These are phyloP conservation scores for Starmerella powellii DNA, from an alignment of 805 yeast genomes.

Conservation along the genomic window DNA sequence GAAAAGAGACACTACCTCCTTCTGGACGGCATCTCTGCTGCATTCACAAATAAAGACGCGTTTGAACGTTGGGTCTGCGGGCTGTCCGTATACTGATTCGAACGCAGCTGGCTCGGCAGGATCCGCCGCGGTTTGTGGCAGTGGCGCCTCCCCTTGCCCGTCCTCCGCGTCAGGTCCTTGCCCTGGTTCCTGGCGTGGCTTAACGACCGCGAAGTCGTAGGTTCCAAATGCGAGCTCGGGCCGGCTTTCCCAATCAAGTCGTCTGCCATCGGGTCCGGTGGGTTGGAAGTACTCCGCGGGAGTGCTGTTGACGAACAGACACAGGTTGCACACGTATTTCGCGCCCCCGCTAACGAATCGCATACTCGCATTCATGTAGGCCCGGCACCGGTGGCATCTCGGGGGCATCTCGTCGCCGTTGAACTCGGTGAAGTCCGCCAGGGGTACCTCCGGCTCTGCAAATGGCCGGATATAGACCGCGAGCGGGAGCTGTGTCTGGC, in stretches of 20 bases:
- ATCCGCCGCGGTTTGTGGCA: neutral
- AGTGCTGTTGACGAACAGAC: constrained; percentile 60
- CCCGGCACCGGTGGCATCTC: constrained; percentile 82
- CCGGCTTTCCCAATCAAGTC: constrained; percentile 50
- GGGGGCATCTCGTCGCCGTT: constrained; percentile 45
- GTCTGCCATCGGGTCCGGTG: constrained; percentile 46
- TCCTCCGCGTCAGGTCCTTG: constrained; percentile 5
- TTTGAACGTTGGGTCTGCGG: constrained; percentile 32
- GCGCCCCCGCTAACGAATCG: constrained; percentile 48
- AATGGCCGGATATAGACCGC: constrained; percentile 77
- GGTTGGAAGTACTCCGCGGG: constrained; percentile 57
- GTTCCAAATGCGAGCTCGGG: constrained; percentile 77
- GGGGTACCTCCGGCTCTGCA: constrained; percentile 60
- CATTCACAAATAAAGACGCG: constrained; percentile 68
- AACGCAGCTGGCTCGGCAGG: neutral
- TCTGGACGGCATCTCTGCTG: constrained; percentile 44
- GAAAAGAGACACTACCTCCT: constrained; percentile 44
- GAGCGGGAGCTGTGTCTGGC: constrained; percentile 63
- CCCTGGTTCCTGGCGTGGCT: constrained; percentile 1
- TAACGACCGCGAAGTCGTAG: constrained; percentile 71
- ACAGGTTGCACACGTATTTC: constrained; percentile 70
- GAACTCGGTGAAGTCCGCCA: constrained; percentile 41
- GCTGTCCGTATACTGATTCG: constrained; percentile 44
- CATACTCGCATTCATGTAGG: constrained; percentile 79
- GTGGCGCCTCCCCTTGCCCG: neutral